Conservation (phyloP, 1,284 basidiomycete species). For the Naganishia liquefaciens region DNA sequence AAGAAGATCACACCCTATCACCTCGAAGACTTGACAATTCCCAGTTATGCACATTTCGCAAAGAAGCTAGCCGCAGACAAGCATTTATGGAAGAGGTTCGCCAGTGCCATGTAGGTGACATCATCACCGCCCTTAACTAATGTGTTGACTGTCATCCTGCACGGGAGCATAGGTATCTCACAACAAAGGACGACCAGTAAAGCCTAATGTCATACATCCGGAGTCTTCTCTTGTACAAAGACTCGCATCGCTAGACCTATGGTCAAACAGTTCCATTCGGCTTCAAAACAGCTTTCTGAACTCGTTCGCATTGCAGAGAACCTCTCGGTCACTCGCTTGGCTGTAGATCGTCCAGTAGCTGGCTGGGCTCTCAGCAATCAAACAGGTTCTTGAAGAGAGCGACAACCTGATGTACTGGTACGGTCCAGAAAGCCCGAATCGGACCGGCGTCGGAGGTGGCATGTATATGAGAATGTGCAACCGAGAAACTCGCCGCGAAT, state of each 20-base stretch:
- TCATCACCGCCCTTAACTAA: not conserved
- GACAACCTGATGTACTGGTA: too few species aligned
- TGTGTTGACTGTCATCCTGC: too few species aligned
- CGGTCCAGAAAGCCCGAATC: too few species aligned
- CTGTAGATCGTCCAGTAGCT: too few species aligned
- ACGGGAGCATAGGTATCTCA: conserved; percentile 10
- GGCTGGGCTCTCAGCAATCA: too few species aligned
- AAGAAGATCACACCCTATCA: conserved; percentile 69
- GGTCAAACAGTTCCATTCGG: not conserved
- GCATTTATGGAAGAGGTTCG: conserved; percentile 67
- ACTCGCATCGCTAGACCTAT: not conserved
- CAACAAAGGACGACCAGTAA: conserved; percentile 22
- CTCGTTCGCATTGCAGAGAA: too few species aligned
- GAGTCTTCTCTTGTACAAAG: not conserved
- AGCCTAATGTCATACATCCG: too few species aligned
- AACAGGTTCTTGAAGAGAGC: too few species aligned
- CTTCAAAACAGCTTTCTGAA: not conserved
- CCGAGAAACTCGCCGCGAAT: too few species aligned
- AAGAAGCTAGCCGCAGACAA: conserved; percentile 63
- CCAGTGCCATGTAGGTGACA: conserved; percentile 63
- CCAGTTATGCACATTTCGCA: conserved; percentile 72
- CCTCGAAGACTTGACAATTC: conserved; percentile 73
- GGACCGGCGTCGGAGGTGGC: too few species aligned
- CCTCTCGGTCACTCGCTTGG: not conserved
- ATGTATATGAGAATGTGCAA: too few species aligned